Evolutionary conservation across 495 filamentous ascomycete species (phyloP), one percentile per base, ranked within the genome.

Genomic region (Aspergillus baeticus): DNA sequence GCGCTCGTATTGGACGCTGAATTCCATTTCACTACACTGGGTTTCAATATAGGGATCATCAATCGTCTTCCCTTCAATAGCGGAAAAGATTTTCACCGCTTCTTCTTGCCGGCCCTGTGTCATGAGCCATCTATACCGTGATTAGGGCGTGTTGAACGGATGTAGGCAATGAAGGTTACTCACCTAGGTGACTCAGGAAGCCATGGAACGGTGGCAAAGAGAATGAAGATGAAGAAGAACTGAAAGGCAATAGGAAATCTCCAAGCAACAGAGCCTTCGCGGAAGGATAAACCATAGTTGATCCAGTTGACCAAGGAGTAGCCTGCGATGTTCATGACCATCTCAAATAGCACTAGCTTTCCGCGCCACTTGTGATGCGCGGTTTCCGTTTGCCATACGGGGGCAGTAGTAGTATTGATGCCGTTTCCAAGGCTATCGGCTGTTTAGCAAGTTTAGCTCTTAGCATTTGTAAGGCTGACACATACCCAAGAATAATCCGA

Each of bases 361-460:
- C 86, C 86, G 57, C 85, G 72, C 77, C 79, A 83, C 41, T 75
- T 73, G 0, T 76, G 71, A 47, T 84, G 79, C 0, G 82, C 81
- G 0, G 82, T 85, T 57, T 89, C 84, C 2, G 79, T 80, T 63
- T 87, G 83, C 83, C 83, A 89, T 6, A 86, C 76, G 3, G 86
- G 86, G 2, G 81, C 84, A 7, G 82, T 84, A 4, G 84, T 73
- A 0, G 82, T 85, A 58, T 87, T 87, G 56, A 87, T 77, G 13
- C 85, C 86, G 55, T 87, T 88, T 8, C 85, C 86, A 17, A 65
- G 33, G 4, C 61, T 57, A 22, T 31, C 13, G 31, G 10, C 3
- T 26, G 14, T 3, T 22, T 15, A 15, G 11, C 6, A 7, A 44
- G 26, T 29, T 29, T n/a, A n/a, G 26, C 26, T 8, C 26, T 8